phyloP scores from a whole-genome alignment of 2,329 filamentous ascomycete species.

The Arthroderma sp. region DNA sequence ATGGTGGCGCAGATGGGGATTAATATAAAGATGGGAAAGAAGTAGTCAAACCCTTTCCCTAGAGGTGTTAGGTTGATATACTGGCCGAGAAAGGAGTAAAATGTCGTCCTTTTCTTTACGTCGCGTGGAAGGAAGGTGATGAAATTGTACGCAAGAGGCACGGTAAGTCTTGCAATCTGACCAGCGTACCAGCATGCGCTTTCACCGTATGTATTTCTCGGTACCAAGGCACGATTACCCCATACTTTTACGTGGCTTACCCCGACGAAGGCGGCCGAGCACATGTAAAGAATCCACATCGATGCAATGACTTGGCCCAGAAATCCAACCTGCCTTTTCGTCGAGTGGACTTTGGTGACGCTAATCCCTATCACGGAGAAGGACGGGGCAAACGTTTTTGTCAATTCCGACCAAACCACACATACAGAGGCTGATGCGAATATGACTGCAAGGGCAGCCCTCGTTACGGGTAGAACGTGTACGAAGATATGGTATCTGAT shows the following conservation, averaged over 20 bases:
- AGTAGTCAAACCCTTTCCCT: slow-evolving; percentile 69
- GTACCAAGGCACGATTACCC: slow-evolving; percentile 83
- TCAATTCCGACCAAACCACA: slow-evolving; percentile 86
- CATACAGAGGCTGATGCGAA: slow-evolving; percentile 63
- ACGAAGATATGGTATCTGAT: slow-evolving; percentile 68
- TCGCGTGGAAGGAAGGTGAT: slow-evolving; percentile 67
- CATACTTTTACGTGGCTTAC: slow-evolving; percentile 94
- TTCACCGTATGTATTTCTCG: slow-evolving; percentile 81
- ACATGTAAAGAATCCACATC: slow-evolving; percentile 94
- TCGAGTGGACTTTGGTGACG: slow-evolving; percentile 54
- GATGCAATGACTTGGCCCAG: slow-evolving; percentile 74
- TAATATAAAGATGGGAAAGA: slow-evolving; percentile 80
- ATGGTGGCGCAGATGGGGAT: slow-evolving; percentile 72
- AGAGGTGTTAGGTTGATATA: slow-evolving; percentile 73
- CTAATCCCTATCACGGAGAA: slow-evolving; percentile 56
- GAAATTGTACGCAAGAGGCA: slow-evolving; percentile 93
- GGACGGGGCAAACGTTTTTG: slow-evolving; percentile 66
- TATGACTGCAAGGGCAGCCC: slow-evolving; percentile 51
- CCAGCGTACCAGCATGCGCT: slow-evolving; percentile 92
- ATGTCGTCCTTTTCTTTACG: slow-evolving; percentile 65
- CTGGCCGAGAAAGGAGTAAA: slow-evolving; percentile 73
- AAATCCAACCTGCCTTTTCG: slow-evolving; percentile 66
- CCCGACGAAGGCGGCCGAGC: slow-evolving; percentile 69
- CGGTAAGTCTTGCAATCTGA: slow-evolving; percentile 81
- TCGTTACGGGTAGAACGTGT: slow-evolving; percentile 55